Evolutionary conservation across 2,329 filamentous ascomycete genomes (phyloP), one percentile per base, ranked within the genome.

Genomic region (Thielaviopsis euricoi): DNA sequence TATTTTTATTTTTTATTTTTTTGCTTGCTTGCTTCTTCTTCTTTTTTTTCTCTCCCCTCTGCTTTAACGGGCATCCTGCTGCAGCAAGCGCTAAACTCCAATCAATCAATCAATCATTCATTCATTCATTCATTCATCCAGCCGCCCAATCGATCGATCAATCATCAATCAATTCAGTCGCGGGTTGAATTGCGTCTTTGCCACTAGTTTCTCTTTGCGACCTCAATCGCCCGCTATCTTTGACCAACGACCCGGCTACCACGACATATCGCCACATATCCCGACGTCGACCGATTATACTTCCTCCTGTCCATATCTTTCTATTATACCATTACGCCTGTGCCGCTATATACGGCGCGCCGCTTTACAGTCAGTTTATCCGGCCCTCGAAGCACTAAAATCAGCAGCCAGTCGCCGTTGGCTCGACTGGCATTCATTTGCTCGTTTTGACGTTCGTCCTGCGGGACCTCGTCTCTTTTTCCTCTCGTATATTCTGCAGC

Each of bases 401-500:
- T 43, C 55, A 21, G 55, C 49, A 57, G 52, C 55, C 55, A 49
- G 55, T 37, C 51, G 49, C 37, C 48, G 48, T 51, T 33, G 46
- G 55, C 40, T 22, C 25, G 33, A 6, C 22, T 57, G 37, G 37
- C 17, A 43, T 46, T 52, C 17, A 6, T 43, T 55, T 55, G 17
- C 40, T 55, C 29, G 46, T 57, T 43, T n/a, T 52, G 56, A 26
- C 56, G 52, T 43, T 25, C 52, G 52, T 58, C 56, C 56, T 53
- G 52, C 56, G 56, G 51, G 56, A 58, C 51, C 52, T 58, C 52
- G 51, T 58, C 56, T 50, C 10, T 58, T n/a, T 49, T 50, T 23
- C 50, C 51, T 46, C 40, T 54, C 40, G 54, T 26, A 43, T 50
- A 19, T 53, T 58, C 21, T 53, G 48, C 49, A 49, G 52, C 51